Evolutionary conservation across 108 stramenopile genomes (phyloP).

Genomic region (Skeletonema grethae): DNA sequence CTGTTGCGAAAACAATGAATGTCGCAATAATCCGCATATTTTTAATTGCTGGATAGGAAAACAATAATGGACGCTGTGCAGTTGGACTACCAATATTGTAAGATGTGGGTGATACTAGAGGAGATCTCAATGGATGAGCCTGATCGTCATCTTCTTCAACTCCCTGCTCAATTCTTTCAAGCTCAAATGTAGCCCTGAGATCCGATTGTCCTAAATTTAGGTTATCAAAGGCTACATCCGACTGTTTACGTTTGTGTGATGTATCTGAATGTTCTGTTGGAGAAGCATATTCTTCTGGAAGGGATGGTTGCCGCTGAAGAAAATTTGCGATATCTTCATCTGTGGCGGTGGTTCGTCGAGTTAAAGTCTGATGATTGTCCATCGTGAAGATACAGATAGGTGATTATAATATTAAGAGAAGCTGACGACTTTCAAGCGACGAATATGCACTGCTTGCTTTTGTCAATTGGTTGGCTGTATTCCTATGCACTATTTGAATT

Average conservation of each 20-base stretch:
- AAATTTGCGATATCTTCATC: not conserved
- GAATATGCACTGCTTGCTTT: too few relatives aligned
- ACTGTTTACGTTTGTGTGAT: slow-evolving; percentile 32
- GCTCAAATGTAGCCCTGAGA: slow-evolving; percentile 7
- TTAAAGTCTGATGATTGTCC: slow-evolving; percentile 1
- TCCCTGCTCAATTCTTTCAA: slow-evolving; percentile 19
- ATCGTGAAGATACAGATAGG: not conserved
- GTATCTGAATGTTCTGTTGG: not conserved
- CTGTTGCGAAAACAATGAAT: not conserved
- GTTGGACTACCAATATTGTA: not conserved
- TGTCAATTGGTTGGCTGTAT: too few relatives aligned
- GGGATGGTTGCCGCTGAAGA: not conserved
- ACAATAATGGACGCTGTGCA: not conserved
- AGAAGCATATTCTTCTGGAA: not conserved
- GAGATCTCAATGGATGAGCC: slow-evolving; percentile 2
- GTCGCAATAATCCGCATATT: slow-evolving; percentile 4
- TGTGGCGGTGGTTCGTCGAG: not conserved
- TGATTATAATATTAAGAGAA: too few relatives aligned
- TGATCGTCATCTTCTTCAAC: slow-evolving; percentile 18
- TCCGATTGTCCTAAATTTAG: not conserved
- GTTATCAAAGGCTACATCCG: slow-evolving; percentile 11
- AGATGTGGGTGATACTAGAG: not conserved
- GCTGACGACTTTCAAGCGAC: too few relatives aligned
- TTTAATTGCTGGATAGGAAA: not conserved
- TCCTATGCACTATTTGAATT: too few relatives aligned